A percentile compares a stretch with the other conserved stretches of the same genome.
Conservation (phyloP, 192 early-diverging fungal genomes). For the Rhizophagus clarus region DNA sequence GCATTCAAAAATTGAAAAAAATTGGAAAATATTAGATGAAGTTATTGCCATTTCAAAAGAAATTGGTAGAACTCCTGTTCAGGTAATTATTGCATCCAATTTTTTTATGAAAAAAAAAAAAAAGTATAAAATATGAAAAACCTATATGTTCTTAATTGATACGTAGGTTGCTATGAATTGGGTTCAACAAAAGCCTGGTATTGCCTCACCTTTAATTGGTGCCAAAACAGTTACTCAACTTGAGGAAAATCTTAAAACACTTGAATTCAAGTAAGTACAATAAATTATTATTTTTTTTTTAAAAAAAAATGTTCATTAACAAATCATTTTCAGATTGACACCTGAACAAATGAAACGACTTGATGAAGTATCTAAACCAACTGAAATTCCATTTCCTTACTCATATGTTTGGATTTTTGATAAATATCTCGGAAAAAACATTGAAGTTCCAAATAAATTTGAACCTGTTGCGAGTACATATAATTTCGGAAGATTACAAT, state of each 20-base stretch:
- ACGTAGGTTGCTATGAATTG: slow-evolving; percentile 46
- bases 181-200: slow-evolving; percentile 45
- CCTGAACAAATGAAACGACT: neutral
- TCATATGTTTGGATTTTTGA: too few species aligned
- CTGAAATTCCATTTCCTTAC: neutral
- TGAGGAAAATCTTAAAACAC: slow-evolving; percentile 38
- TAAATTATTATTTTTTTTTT: neutral
- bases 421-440: too few species aligned
- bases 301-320: neutral
- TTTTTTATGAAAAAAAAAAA: too few species aligned
- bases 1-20: slow-evolving; percentile 32
- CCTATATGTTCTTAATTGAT: neutral
- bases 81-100: slow-evolving; percentile 23
- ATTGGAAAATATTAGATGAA: slow-evolving; percentile 49
- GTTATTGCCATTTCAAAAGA: slow-evolving; percentile 47
- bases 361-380: neutral
- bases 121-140: too few species aligned
- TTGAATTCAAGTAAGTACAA: slow-evolving; percentile 38
- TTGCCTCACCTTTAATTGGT: slow-evolving; percentile 43
- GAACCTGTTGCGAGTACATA: too few species aligned
- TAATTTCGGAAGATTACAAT: too few species aligned
- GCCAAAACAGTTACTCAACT: slow-evolving; percentile 39
- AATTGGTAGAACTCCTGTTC: slow-evolving; percentile 40
- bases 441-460: too few species aligned
- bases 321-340: neutral